Conservation (phyloP, 805 yeast species). For the Wickerhamiella slavikovae region DNA sequence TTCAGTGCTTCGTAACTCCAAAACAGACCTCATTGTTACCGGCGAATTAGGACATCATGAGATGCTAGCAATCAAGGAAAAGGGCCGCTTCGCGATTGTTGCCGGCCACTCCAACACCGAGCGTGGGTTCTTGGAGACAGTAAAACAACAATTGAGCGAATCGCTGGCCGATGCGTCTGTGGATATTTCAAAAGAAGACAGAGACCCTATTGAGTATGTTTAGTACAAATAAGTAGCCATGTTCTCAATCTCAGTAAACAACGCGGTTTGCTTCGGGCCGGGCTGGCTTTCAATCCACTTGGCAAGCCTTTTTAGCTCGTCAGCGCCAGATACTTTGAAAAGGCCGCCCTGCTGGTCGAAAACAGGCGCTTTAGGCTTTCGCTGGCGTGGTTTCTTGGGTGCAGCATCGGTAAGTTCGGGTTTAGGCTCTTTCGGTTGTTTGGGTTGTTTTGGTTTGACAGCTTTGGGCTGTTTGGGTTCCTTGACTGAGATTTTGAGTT, state of each 20-base stretch:
- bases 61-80: constrained; percentile 46
- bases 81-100: constrained; percentile 48
- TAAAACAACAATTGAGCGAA: constrained; percentile 28
- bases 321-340: constrained; percentile 12
- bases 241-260: constrained; percentile 8
- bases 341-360: constrained; percentile 5
- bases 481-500: no score
- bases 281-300: constrained; percentile 14
- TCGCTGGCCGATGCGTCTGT: constrained; percentile 26
- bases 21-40: constrained; percentile 59
- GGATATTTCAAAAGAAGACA: constrained; percentile 33
- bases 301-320: constrained; percentile 10
- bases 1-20: constrained; percentile 33
- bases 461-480: no score
- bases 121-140: constrained; percentile 48
- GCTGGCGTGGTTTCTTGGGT: constrained; percentile 4
- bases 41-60: constrained; percentile 96
- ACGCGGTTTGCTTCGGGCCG: constrained; percentile 2
- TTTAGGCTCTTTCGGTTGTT: neutral
- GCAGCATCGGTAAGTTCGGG: neutral
- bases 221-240: constrained; percentile 7
- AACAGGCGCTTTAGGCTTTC: constrained; percentile 1
- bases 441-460: no score
- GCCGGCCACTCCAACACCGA: constrained; percentile 90
- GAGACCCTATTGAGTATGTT: constrained; percentile 35